A percentile compares a stretch with the other conserved stretches of the same genome.
phyloP scores from a whole-genome alignment of 2,329 filamentous ascomycete species.

The Penicillium sp. region DNA sequence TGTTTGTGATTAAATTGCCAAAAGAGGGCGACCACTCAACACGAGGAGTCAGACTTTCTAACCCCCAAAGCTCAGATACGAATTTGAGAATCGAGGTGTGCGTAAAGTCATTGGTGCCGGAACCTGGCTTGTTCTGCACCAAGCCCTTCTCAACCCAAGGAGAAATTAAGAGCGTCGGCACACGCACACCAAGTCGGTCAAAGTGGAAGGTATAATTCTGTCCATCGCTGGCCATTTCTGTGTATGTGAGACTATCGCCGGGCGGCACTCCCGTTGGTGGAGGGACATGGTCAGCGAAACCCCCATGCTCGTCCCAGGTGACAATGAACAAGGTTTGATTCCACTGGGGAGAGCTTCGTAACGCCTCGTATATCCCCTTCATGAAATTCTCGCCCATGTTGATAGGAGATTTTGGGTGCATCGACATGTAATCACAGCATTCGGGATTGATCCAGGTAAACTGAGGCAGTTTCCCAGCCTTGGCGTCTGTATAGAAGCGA shows the following conservation, averaged over 20 bases:
- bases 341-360: constrained; percentile 50
- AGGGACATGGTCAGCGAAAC: constrained; percentile 51
- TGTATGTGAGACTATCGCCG: constrained; percentile 42
- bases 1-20: constrained; percentile 30
- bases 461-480: constrained; percentile 45
- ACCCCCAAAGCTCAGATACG: constrained; percentile 46
- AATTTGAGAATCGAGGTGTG: constrained; percentile 49
- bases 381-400: constrained; percentile 49
- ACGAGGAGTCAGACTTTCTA: constrained; percentile 41
- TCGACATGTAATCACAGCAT: constrained; percentile 54
- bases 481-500: constrained; percentile 49
- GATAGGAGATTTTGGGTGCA: constrained; percentile 49
- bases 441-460: constrained; percentile 55
- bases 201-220: constrained; percentile 34
- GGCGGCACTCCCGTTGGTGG: constrained; percentile 44
- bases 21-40: constrained; percentile 45
- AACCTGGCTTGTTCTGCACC: constrained; percentile 43
- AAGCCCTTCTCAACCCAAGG: constrained; percentile 45
- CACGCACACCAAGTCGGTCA: constrained; percentile 33
- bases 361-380: constrained; percentile 50
- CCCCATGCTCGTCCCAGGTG: constrained; percentile 52
- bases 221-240: constrained; percentile 29
- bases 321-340: constrained; percentile 50
- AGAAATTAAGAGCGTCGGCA: constrained; percentile 35
- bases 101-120: constrained; percentile 45